Evolutionary conservation across 2,329 filamentous ascomycete species (phyloP).

Genomic region (Zymoseptoria pseudotritici): DNA sequence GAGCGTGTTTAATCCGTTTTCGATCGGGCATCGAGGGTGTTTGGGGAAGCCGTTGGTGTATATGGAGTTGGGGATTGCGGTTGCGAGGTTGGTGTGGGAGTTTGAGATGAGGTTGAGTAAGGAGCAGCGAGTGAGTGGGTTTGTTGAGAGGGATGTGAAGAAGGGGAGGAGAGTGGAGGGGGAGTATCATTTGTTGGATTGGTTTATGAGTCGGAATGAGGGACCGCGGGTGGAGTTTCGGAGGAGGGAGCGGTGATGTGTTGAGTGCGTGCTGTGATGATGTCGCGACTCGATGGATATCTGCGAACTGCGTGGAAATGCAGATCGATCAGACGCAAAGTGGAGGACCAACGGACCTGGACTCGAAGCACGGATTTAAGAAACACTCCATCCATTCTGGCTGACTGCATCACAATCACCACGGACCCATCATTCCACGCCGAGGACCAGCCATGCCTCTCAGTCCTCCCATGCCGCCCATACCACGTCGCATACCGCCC

Average conservation of each 20-base stretch:
- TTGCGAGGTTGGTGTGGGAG: conserved; percentile 20
- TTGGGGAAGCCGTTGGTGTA: conserved; percentile 52
- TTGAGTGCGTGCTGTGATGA: neutral
- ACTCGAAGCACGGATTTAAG: neutral
- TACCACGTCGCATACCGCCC: neutral
- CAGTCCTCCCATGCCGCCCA: neutral
- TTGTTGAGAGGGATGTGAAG: conserved; percentile 42
- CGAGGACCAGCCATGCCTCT: neutral
- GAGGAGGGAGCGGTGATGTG: conserved; percentile 7
- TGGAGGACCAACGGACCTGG: neutral
- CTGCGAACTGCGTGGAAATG: too few relatives aligned
- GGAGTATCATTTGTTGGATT: conserved; percentile 66
- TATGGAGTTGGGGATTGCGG: conserved; percentile 19
- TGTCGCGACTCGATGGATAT: too few relatives aligned
- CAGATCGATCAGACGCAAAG: neutral
- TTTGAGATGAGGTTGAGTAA: conserved; percentile 20
- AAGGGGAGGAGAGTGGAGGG: conserved; percentile 48
- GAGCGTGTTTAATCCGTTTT: conserved; percentile 68
- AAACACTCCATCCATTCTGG: neutral
- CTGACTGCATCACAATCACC: neutral
- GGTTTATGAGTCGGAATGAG: conserved; percentile 66
- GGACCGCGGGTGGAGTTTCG: conserved; percentile 57
- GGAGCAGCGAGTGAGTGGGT: conserved; percentile 45
- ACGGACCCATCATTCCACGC: neutral
- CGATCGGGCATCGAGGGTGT: conserved; percentile 61